These are phyloP conservation scores for Zygotorulaspora florentina DNA, from an alignment of 805 yeast species.

Conservation along the genomic window DNA sequence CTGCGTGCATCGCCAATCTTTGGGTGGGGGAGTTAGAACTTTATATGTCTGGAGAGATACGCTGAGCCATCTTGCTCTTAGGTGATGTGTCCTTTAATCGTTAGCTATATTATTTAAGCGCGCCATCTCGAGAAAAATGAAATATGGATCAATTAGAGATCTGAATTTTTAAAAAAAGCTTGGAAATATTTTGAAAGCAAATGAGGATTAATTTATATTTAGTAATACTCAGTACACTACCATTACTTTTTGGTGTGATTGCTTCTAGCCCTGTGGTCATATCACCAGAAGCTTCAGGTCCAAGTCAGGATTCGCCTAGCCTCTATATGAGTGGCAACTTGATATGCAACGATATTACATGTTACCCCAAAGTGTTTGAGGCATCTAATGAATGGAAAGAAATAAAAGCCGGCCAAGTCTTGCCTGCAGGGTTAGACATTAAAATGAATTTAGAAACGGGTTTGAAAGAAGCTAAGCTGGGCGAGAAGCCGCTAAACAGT, in stretches of 20 bases:
- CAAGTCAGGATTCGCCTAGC: conserved; percentile 7
- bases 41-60: too few relatives aligned
- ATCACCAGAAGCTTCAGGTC: conserved; percentile 1
- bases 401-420: conserved; percentile 63
- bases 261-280: background rate
- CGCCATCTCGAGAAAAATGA: too few relatives aligned
- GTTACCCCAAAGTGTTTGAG: conserved; percentile 60
- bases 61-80: too few relatives aligned
- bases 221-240: background rate
- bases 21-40: too few relatives aligned
- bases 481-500: background rate
- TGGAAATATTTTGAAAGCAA: background rate
- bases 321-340: conserved; percentile 17
- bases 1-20: too few relatives aligned
- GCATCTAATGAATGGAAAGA: conserved; percentile 68
- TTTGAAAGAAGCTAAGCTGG: conserved; percentile 60
- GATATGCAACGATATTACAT: conserved; percentile 41
- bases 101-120: too few relatives aligned
- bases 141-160: too few relatives aligned
- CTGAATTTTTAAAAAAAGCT: background rate
- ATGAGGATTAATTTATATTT: background rate
- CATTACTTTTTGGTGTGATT: background rate
- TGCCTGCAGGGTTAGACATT: conserved; percentile 75
- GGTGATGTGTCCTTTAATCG: too few relatives aligned
- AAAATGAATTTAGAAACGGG: conserved; percentile 72